Base-by-base conservation (phyloP, 1,284 basidiomycete genomes). In the Ustilago xerochloae region DNA sequence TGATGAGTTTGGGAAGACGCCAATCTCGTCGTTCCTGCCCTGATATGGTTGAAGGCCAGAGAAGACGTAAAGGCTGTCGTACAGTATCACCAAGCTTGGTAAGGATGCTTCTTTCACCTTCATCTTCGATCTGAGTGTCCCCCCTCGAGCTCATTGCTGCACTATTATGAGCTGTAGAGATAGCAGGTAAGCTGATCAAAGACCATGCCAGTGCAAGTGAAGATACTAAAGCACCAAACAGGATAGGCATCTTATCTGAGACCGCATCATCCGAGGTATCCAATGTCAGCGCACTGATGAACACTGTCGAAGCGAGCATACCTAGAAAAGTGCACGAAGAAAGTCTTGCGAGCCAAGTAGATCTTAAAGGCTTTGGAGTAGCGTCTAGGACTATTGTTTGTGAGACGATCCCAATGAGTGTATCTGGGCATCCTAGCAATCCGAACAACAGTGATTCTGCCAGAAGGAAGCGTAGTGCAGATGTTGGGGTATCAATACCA, bases 301-400 rank as follows among this genome's bases (percentile, higher is more conserved):
- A 8, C 10, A 52, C 10, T 10, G 50, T 52, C 24, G 50, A 38
- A 18, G 50, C 36, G 16, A 52, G 50, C 22, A 38, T 39, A 24
- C 50, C 50, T 6, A 52, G 22, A 9, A 38, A 38, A 7, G 33
- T 38, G 36, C 35, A 39, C 22, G 50, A 52, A 12, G 35, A 28
- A 20, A 52, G 30, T 13, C 50, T 33, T 6, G 50, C 50, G 2
- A 52, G 50, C 50, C 50, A 52, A 6, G 50, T 52, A 9, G 50
- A 52, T 13, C 50, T 33, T 36, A 52, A 18, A 6, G 33, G 6
- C 5, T 4, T 16, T 28, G 50, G 50, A 28, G 24, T 24, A 6
- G 33, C 6, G 10, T 52, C 50, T 1, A 52, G 50, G 15, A 52
- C 50, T 5, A 52, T 39, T 8, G 50, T 18, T n/a, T 38, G 36